Evolutionary conservation across 495 filamentous ascomycete genomes (phyloP), one percentile per base, ranked within the genome.

Genomic region (Neurospora hispaniola): DNA sequence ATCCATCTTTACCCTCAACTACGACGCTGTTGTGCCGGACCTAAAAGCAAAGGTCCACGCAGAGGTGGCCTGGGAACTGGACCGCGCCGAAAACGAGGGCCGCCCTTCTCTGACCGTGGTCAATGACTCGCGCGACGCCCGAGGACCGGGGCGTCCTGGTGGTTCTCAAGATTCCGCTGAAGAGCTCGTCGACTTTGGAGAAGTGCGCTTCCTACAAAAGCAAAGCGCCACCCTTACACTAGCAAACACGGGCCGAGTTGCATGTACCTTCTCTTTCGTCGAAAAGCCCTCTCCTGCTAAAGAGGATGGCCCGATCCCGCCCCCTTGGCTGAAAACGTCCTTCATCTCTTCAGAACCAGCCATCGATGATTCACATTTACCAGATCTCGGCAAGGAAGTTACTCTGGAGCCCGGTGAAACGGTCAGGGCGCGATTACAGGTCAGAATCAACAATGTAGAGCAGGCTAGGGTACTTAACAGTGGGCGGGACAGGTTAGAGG

Each of bases 51-150:
- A 89, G 74, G 84, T 98, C 5, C 91, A 97, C 71, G 88, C 91
- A 75, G 94, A 97, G 79, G 92, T 98, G 14, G 94, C 92, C 2
- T 87, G 92, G 46, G 92, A 96, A 76, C 84, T 98, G 4, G 96
- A 99, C 79, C 91, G 91, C 69, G 91, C 90, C 8, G 96, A 99
- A 80, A 99, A 99, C 72, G 96, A 98, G 80, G 88, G 90, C 0
- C 86, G 96, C 10, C 96, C 96, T 0, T 88, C 84, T 4, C 86
- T 99, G 20, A 97, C 95, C 0, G 84, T 99, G 11, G 88, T 98
- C 2, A 88, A 95, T 1, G 96, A 99, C 73, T 80, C 81, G 40
- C 79, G 79, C 38, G 78, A 79, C 43, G 48, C 74, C 5, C 39
- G 73, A 69, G 69, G 73, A 59, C 59, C 71, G 74, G 35, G 48